These are phyloP conservation scores for Bidens hawaiensis DNA, from an alignment of 140 eudicot species.

Conservation along the genomic window DNA sequence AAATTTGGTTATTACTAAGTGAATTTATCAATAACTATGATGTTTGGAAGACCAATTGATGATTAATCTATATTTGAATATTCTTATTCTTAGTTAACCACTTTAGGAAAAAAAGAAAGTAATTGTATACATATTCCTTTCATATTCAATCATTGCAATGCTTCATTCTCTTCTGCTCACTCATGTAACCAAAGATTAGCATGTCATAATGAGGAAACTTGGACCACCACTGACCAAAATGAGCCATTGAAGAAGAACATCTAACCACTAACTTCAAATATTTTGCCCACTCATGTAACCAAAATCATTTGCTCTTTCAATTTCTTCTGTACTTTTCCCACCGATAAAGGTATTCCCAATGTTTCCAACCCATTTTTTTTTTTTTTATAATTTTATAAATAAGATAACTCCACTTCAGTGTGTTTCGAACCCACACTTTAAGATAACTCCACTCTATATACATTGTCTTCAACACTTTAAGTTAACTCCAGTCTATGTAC, in stretches of 20 bases:
- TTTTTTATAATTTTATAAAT: too few species aligned
- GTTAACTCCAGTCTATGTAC: neutral
- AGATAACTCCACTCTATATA: neutral
- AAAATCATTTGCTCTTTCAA: neutral
- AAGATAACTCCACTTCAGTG: neutral
- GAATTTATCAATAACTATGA: too few species aligned
- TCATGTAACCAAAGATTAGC: conserved; percentile 11
- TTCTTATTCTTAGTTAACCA: neutral
- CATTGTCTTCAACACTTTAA: neutral
- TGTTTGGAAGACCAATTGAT: neutral
- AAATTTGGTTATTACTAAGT: too few species aligned
- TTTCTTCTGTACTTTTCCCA: neutral
- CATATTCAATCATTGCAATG: neutral
- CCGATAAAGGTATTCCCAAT: neutral
- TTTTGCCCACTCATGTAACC: conserved; percentile 13
- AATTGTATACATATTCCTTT: neutral
- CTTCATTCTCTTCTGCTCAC: neutral
- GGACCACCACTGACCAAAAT: conserved; percentile 14
- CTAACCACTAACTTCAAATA: neutral
- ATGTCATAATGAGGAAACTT: conserved; percentile 12
- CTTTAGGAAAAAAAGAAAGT: neutral
- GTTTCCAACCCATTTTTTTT: neutral
- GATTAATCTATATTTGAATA: neutral
- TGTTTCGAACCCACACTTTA: neutral
- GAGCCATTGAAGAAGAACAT: conserved; percentile 8